Conservation (phyloP, 202 grass and related monocot genomes). For the Panicum virgatum region DNA sequence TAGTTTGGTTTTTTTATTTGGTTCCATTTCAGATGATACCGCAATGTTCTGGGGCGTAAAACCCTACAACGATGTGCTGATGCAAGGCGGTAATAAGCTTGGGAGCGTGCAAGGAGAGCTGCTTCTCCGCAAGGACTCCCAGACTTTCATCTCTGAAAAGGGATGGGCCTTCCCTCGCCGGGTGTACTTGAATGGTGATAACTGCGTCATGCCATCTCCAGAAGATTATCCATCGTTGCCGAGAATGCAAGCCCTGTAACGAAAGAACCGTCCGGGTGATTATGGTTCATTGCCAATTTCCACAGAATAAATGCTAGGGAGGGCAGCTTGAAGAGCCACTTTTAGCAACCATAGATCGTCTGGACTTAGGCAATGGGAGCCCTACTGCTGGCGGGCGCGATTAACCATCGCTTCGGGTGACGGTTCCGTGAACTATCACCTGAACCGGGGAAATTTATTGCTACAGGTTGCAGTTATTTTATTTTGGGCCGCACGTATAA, state of each 20-base stretch:
- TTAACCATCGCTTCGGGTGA: no score
- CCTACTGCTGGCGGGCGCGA: not conserved
- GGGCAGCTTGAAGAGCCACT: no score
- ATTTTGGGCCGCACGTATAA: no score
- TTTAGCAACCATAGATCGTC: not conserved
- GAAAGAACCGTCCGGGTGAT: not conserved
- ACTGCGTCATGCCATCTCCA: constrained; percentile 85
- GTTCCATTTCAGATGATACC: constrained; percentile 73
- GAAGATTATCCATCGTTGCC: constrained; percentile 80
- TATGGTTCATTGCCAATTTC: not conserved
- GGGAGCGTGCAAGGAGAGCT: constrained; percentile 79
- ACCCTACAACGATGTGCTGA: constrained; percentile 91
- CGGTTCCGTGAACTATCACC: no score
- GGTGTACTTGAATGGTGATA: constrained; percentile 91
- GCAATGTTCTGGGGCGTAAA: constrained; percentile 98
- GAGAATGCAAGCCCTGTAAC: no score
- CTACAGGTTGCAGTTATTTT: no score
- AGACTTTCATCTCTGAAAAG: constrained; percentile 66
- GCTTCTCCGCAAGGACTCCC: constrained; percentile 70
- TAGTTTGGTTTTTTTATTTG: not conserved
- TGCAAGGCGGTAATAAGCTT: constrained; percentile 61
- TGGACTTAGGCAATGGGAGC: not conserved
- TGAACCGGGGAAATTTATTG: no score
- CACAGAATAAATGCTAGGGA: not conserved
- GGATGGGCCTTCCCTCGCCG: constrained; percentile 89